These are phyloP conservation scores for Nicotiana obtusifolia DNA, from an alignment of 257 asterid genomes.

Conservation along the genomic window DNA sequence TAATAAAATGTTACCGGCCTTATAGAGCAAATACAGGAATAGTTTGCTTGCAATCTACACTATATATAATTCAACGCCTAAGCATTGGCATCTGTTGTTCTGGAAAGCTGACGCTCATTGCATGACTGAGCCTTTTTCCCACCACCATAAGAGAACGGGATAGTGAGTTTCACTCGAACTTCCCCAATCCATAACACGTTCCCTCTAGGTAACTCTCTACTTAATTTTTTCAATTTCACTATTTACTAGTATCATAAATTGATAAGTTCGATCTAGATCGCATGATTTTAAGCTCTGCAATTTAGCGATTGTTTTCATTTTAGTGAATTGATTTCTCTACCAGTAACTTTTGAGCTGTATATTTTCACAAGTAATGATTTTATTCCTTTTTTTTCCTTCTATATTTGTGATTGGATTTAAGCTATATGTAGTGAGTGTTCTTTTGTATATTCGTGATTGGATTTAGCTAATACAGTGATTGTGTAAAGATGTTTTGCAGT, in stretches of 20 bases:
- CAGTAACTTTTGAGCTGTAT: background rate
- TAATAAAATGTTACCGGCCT: background rate
- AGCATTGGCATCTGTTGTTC: background rate
- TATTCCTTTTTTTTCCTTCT: background rate
- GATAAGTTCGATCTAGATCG: background rate
- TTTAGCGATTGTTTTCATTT: background rate
- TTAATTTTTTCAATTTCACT: background rate
- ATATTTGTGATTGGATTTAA: background rate
- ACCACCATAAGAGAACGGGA: background rate
- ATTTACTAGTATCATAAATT: background rate
- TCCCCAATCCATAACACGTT: background rate
- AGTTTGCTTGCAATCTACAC: background rate
- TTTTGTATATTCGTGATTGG: background rate
- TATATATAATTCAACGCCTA: background rate
- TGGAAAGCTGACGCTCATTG: background rate
- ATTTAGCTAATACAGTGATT: background rate
- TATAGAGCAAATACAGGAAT: background rate
- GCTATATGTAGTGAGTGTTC: background rate
- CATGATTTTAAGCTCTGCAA: background rate
- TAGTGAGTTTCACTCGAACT: background rate
- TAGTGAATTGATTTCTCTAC: background rate
- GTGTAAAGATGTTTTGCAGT: background rate
- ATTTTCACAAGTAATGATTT: background rate
- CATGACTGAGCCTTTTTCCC: background rate
- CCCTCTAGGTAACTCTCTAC: background rate